phyloP scores from a whole-genome alignment of 805 yeast species.

The Grigorovia transvaalensis region DNA sequence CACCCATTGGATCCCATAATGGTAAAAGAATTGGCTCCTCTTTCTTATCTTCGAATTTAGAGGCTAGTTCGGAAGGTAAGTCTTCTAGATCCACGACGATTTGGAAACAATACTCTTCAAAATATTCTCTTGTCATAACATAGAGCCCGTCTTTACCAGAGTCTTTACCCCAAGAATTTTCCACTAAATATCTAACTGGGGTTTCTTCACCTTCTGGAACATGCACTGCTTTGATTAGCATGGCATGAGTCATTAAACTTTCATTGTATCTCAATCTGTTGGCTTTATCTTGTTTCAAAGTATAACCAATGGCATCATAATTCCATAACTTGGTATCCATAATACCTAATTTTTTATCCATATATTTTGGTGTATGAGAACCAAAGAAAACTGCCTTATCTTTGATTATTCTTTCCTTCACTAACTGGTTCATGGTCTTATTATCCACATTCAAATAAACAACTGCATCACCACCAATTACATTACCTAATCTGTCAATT shows the following conservation, averaged over 20 bases:
- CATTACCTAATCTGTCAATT: slow-evolving; percentile 67
- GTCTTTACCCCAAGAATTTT: slow-evolving; percentile 69
- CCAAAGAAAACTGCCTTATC: slow-evolving; percentile 83
- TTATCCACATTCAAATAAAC: slow-evolving; percentile 61
- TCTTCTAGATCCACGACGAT: slow-evolving; percentile 50
- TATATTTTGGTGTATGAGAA: slow-evolving; percentile 76
- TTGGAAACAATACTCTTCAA: slow-evolving; percentile 66
- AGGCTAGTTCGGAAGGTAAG: slow-evolving; percentile 33
- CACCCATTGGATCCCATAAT: slow-evolving; percentile 76
- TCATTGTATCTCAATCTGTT: slow-evolving; percentile 62
- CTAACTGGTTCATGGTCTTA: slow-evolving; percentile 45
- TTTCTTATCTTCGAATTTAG: slow-evolving; percentile 29
- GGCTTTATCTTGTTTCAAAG: slow-evolving; percentile 45
- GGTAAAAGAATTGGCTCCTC: slow-evolving; percentile 50
- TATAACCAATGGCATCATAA: slow-evolving; percentile 48
- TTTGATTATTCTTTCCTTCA: slow-evolving; percentile 55
- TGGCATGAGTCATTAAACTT: slow-evolving; percentile 82
- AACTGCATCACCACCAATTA: slow-evolving; percentile 59
- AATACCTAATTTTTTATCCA: slow-evolving; percentile 52
- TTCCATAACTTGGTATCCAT: slow-evolving; percentile 67
- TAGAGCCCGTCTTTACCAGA: slow-evolving; percentile 59
- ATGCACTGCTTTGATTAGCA: slow-evolving; percentile 76
- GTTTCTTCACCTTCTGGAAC: slow-evolving; percentile 45
- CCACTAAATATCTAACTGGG: slow-evolving; percentile 62
- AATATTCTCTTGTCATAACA: slow-evolving; percentile 63